Conservation (phyloP, 805 yeast species). For the Ogataea ganodermae region DNA sequence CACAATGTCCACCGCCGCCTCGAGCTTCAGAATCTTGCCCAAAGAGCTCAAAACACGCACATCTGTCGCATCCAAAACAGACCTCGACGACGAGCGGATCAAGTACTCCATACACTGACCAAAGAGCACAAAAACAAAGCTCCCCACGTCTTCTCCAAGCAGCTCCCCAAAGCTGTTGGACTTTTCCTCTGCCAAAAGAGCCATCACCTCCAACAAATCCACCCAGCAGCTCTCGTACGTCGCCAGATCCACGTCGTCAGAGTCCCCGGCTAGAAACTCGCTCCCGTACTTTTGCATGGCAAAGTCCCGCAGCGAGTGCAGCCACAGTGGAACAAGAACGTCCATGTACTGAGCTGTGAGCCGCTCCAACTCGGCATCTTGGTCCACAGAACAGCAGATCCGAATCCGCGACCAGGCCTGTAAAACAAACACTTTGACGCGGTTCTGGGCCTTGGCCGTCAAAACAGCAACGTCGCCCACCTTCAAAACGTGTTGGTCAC, state of each 20-base stretch:
- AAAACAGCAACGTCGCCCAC: conserved; percentile 58
- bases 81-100: conserved; percentile 41
- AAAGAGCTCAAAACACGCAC: conserved; percentile 49
- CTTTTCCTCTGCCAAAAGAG: conserved; percentile 59
- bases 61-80: conserved; percentile 27
- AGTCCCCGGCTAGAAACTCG: conserved; percentile 34
- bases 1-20: conserved; percentile 57
- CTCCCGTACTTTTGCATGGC: conserved; percentile 61
- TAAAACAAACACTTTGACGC: conserved; percentile 59
- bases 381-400: conserved; percentile 27
- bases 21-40: conserved; percentile 54
- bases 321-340: conserved; percentile 76
- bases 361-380: conserved; percentile 47
- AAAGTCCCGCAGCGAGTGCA: conserved; percentile 69
- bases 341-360: conserved; percentile 59
- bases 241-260: conserved; percentile 46
- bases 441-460: conserved; percentile 48
- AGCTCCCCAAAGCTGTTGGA: conserved; percentile 45
- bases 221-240: conserved; percentile 68
- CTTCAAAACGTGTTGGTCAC: conserved; percentile 39
- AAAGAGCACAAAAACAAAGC: conserved; percentile 76
- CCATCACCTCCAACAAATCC: conserved; percentile 73
- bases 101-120: conserved; percentile 82
- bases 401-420: conserved; percentile 75
- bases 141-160: conserved; percentile 57